A percentile compares a stretch with the other conserved stretches of the same genome.
Conservation (phyloP, 495 filamentous ascomycete species). For the Podospora pseudocomata region DNA sequence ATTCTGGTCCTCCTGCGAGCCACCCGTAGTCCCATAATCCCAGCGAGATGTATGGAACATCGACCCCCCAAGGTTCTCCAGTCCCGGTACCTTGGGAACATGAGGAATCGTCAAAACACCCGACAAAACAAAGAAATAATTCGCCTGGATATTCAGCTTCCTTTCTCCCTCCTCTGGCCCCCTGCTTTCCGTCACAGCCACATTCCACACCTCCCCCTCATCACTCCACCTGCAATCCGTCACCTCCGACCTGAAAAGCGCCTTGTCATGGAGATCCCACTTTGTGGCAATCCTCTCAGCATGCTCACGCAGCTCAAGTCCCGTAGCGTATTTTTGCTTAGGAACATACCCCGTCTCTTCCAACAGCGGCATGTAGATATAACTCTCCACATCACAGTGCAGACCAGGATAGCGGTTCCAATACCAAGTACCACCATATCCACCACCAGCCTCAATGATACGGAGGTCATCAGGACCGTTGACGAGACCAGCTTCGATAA, state of each 20-base stretch:
- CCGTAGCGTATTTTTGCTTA: conserved; percentile 41
- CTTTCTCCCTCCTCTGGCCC: conserved; percentile 32
- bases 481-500: conserved; percentile 47
- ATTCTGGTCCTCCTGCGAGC: conserved; percentile 39
- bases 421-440: conserved; percentile 55
- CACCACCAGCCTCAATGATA: conserved; percentile 47
- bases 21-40: conserved; percentile 54
- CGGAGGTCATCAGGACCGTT: conserved; percentile 42
- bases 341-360: conserved; percentile 60
- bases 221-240: conserved; percentile 45
- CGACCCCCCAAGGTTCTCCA: conserved; percentile 44
- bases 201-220: conserved; percentile 38
- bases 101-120: conserved; percentile 47
- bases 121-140: conserved; percentile 37
- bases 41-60: conserved; percentile 54
- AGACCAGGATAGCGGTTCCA: conserved; percentile 55
- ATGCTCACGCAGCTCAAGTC: conserved; percentile 47
- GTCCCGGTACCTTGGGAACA: conserved; percentile 41
- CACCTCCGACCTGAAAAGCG: conserved; percentile 44
- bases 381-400: conserved; percentile 51
- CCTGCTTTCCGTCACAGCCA: conserved; percentile 35
- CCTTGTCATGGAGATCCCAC: conserved; percentile 45
- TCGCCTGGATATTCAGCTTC: conserved; percentile 30
- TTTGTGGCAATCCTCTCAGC: conserved; percentile 38
- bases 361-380: conserved; percentile 54